Conservation (phyloP, 148 eudicot species). For the Simmondsia chinensis region DNA sequence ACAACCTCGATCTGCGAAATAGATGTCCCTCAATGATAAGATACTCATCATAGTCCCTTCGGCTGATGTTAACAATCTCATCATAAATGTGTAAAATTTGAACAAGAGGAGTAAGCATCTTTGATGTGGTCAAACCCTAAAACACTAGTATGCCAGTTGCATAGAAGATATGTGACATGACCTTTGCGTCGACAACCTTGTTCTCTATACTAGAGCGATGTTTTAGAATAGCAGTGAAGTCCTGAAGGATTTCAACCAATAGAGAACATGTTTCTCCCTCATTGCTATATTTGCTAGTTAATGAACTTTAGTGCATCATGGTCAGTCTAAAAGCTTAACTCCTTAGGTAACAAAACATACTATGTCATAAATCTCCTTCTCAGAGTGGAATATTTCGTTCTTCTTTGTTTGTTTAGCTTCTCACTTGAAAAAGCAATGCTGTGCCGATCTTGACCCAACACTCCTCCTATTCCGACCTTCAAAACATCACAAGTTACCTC, state of each 20-base stretch:
- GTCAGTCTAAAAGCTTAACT: not conserved
- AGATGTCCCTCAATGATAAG: not conserved
- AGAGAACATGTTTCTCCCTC: too few relatives aligned
- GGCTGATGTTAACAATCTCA: not conserved
- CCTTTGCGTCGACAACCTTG: not conserved
- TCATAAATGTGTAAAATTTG: not conserved
- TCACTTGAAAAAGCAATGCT: not conserved
- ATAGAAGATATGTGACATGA: not conserved
- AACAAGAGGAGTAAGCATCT: not conserved
- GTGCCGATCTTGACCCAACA: not conserved
- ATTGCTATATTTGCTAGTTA: too few relatives aligned
- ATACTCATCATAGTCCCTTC: not conserved
- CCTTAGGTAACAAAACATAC: not conserved
- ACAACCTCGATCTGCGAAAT: not conserved
- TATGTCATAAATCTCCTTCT: not conserved
- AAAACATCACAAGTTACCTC: too few relatives aligned
- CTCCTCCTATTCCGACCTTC: too few relatives aligned
- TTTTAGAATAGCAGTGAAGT: not conserved
- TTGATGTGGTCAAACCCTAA: conserved; percentile 1
- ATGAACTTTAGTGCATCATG: too few relatives aligned
- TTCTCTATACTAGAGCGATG: not conserved
- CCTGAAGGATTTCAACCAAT: too few relatives aligned
- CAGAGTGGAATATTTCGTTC: not conserved
- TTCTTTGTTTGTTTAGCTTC: not conserved
- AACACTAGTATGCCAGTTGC: not conserved